Evolutionary conservation across 768 basidiomycete species (phyloP), one percentile per base, ranked within the genome.

Genomic region (Rhodotorula paludigena): DNA sequence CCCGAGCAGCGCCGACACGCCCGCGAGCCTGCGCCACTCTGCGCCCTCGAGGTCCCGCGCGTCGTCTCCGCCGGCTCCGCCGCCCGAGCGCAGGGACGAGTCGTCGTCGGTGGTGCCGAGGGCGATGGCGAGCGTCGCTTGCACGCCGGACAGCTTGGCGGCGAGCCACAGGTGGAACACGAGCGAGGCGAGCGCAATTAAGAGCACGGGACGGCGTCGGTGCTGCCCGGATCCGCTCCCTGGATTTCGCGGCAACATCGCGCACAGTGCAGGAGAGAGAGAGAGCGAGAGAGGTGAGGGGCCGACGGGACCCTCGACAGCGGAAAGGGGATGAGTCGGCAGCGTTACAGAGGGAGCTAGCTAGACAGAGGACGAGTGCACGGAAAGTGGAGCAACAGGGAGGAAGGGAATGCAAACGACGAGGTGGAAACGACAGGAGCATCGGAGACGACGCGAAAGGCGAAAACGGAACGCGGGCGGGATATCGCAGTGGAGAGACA

Each of bases 141-240:
- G 32, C 12, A 52, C 25, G 6, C n/a, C 41, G 3, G 16, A 23
- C 0, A 62, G 60, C 42, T n/a, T 16, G n/a, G 23, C 16, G 5
- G 41, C 42, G 30, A 44, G 42, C 51, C 51, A 62, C 16, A 62
- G 41, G 52, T 62, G 60, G 42, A 62, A 62, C 3, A 45, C 15
- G 14, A 54, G 8, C 15, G 39, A 16, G 8, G 20, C 5, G 25
- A 44, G 9, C 0, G 60, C 60, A 16, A 62, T 16, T 15, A 52
- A 23, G 23, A 47, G 32, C 7, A 45, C 60, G 41, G 28, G 42
- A 1, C 7, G 12, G n/a, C 54, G 54, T 15, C 18, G 25, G 18
- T 11, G 48, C 23, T n/a, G 38, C 16, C 7, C n/a, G 23, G 52
- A 23, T 12, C 49, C n/a, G 33, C 1, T 20, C 6, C 33, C 21